Base-by-base conservation (phyloP, 768 basidiomycete species). In the Termitomyces sp. region DNA sequence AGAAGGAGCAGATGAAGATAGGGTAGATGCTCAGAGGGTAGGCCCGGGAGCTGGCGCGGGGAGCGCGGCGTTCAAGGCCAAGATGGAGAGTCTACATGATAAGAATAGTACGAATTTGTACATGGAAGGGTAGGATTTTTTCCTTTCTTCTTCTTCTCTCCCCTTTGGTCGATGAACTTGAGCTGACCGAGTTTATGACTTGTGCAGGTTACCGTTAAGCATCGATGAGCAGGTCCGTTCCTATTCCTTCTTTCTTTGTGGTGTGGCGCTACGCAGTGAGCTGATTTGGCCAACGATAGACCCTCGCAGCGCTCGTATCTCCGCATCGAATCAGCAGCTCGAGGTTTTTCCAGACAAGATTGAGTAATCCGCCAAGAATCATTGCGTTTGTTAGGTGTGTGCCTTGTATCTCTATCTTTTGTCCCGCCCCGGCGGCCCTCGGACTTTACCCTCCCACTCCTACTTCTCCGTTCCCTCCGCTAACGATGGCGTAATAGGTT, bases 331-430 rank as follows among this genome's bases (percentile, higher is more conserved):
- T 92, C 61, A 85, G 82, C 68, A 88, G 87, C 65, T 87, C 83
- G 62, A 78, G 90, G 18, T 88, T 90, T 69, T 92, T 92, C 69
- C 87, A 87, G 69, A 91, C 89, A 10, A 80, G 86, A 61, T 69
- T 92, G 24, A 89, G 87, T 59, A 81, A 83, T 56, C 89, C 89
- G 1, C 87, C 88, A 20, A 76, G 88, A 58, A 88, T 90, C 60
- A 91, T 92, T 56, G 90, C 88, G 0, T 92, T 92, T 64, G 88
- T 91, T 43, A 79, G 90, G 90, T 88, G 61, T 22, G 80, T 56
- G 2, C 68, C 48, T 14, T 42, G 49, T 22, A 32, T 16, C 4
- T 18, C 10, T 44, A n/a, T 20, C 9, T 13, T 35, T 20, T 13
- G 8, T 20, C 26, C 26, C 26, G 26, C 26, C 26, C 26, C 26